phyloP scores from a whole-genome alignment of 2,329 filamentous ascomycete species.

The Verticillium klebahnii region DNA sequence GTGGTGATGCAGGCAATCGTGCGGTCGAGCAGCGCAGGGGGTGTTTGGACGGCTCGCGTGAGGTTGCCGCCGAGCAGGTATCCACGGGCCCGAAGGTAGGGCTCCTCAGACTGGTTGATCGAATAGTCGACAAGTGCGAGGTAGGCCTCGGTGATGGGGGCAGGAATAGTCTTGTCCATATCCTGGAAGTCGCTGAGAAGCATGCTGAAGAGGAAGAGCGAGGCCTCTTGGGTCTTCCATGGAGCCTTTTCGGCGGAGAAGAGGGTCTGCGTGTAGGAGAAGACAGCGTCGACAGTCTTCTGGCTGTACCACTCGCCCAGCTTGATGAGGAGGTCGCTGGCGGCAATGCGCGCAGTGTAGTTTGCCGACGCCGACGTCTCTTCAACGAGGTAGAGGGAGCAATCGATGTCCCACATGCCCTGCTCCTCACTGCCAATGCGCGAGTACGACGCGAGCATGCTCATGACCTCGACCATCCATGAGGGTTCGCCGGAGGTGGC shows the following conservation, averaged over 20 bases:
- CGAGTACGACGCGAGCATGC: conserved; percentile 77
- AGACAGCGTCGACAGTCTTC: conserved; percentile 71
- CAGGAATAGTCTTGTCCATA: conserved; percentile 64
- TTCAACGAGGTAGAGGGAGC: conserved; percentile 91
- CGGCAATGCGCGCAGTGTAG: conserved; percentile 90
- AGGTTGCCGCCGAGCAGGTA: conserved; percentile 82
- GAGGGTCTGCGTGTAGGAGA: conserved; percentile 69
- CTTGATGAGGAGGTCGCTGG: conserved; percentile 88
- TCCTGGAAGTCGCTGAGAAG: conserved; percentile 80
- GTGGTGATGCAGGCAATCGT: conserved; percentile 70
- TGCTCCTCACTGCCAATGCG: conserved; percentile 92
- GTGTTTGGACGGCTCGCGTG: conserved; percentile 62
- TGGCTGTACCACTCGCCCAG: conserved; percentile 83
- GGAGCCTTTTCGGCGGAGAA: conserved; percentile 53
- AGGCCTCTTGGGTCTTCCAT: conserved; percentile 70
- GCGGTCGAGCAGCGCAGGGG: conserved; percentile 62
- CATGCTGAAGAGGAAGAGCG: conserved; percentile 81
- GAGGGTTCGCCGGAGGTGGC: conserved; percentile 58
- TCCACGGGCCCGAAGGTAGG: conserved; percentile 79
- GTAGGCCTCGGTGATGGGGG: conserved; percentile 67
- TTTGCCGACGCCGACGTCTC: conserved; percentile 93
- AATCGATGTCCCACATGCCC: conserved; percentile 92
- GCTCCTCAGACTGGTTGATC: conserved; percentile 63
- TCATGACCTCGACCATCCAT: conserved; percentile 87
- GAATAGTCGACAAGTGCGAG: conserved; percentile 76